Conservation (phyloP, 495 filamentous ascomycete species). For the Aspergillus ellipticus region DNA sequence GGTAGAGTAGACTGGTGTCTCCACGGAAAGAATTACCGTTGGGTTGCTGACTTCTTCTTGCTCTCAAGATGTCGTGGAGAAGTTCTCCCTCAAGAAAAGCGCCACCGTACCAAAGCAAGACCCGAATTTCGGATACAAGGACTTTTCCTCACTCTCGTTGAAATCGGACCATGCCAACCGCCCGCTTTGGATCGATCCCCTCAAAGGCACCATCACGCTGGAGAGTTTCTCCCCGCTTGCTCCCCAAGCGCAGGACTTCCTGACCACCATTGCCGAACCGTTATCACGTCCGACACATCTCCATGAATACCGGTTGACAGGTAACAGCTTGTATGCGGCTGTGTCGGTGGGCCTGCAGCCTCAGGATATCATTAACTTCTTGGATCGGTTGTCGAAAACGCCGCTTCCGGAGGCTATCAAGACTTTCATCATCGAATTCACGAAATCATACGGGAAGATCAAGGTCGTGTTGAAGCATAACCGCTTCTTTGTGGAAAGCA, state of each 20-base stretch:
- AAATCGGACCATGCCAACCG: conserved; percentile 86
- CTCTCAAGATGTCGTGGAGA: conserved; percentile 55
- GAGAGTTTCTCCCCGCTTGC: conserved; percentile 90
- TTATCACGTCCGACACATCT: conserved; percentile 80
- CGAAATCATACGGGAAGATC: conserved; percentile 89
- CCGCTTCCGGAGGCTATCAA: conserved; percentile 74
- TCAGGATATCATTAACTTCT: conserved; percentile 81
- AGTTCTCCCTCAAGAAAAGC: conserved; percentile 55
- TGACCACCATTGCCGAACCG: conserved; percentile 94
- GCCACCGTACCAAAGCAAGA: conserved; percentile 37
- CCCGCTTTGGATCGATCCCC: conserved; percentile 87
- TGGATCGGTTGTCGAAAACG: conserved; percentile 86
- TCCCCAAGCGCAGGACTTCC: conserved; percentile 83
- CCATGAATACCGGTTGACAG: conserved; percentile 89
- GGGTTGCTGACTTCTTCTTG: conserved; percentile 14
- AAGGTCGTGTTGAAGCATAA: conserved; percentile 94
- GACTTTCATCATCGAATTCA: conserved; percentile 76
- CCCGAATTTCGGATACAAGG: conserved; percentile 61
- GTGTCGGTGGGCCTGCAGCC: conserved; percentile 86
- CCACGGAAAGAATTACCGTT: not conserved
- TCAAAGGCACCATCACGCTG: conserved; percentile 81
- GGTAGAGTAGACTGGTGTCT: conserved; percentile 40
- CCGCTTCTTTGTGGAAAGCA: conserved; percentile 87
- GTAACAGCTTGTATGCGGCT: conserved; percentile 90
- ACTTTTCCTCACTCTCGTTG: conserved; percentile 75